A percentile compares a stretch with the other conserved stretches of the same genome.
Evolutionary conservation across 257 asterid species (phyloP).

Genomic region (Solanum boliviense): DNA sequence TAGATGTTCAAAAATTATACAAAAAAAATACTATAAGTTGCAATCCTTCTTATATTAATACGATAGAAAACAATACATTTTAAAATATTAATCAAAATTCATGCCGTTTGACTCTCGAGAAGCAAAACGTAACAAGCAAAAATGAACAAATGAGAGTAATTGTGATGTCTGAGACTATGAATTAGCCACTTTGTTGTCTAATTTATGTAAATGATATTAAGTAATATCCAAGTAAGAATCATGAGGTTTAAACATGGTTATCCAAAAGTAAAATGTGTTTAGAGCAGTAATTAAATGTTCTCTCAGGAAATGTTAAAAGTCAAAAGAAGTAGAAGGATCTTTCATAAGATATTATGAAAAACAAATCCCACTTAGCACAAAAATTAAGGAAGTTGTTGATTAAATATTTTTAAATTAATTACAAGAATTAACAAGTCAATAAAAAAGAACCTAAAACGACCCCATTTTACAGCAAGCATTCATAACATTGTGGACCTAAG

Average conservation of each 20-base stretch:
- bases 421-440: not conserved
- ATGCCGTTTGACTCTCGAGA: accelerated
- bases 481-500: not conserved
- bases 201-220: not conserved
- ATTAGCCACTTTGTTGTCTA: not conserved
- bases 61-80: no score
- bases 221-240: not conserved
- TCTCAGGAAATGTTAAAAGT: not conserved
- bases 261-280: not conserved
- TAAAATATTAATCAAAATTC: not conserved
- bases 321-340: not conserved
- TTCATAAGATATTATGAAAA: not conserved
- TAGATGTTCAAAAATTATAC: no score
- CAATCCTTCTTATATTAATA: no score
- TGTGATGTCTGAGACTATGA: not conserved
- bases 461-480: not conserved
- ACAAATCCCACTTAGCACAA: not conserved
- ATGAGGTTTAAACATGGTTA: not conserved
- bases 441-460: not conserved
- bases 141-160: not conserved
- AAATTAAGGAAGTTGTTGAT: not conserved
- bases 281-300: not conserved
- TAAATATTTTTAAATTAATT: not conserved
- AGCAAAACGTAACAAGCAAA: not conserved
- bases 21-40: no score